Conservation (phyloP, 495 filamentous ascomycete species). For the Xylaria bambusicola region DNA sequence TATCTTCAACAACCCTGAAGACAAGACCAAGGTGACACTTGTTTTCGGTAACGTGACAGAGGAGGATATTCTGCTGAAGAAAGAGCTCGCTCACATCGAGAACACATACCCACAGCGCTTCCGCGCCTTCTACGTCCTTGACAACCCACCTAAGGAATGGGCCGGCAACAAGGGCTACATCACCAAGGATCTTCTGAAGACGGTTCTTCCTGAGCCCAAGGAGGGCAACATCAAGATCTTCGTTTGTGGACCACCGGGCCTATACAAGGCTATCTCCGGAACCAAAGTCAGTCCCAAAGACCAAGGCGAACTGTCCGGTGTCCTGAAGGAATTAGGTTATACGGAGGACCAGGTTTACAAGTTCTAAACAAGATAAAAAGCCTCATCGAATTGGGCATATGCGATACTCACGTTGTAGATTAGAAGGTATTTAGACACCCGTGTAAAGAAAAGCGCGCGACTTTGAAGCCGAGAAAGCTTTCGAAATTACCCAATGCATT, state of each 20-base stretch:
- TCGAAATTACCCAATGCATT: too few relatives aligned
- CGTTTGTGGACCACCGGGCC: conserved; percentile 80
- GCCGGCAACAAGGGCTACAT: conserved; percentile 73
- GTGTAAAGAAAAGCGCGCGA: conserved; percentile 6
- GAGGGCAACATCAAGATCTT: conserved; percentile 90
- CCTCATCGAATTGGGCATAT: background rate
- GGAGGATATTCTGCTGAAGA: conserved; percentile 85
- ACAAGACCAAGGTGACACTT: conserved; percentile 94
- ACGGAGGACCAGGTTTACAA: conserved; percentile 94
- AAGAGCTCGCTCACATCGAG: conserved; percentile 78
- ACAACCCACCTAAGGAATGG: conserved; percentile 84
- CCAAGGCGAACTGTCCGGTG: conserved; percentile 85
- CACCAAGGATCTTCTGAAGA: conserved; percentile 88
- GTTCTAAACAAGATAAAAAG: conserved; percentile 61
- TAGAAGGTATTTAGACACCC: conserved; percentile 1
- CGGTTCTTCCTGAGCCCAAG: conserved; percentile 86
- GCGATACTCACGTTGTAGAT: conserved; percentile 1
- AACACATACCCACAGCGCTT: conserved; percentile 93
- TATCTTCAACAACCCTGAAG: conserved; percentile 94
- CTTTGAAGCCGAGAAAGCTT: background rate
- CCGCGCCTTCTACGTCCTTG: conserved; percentile 84
- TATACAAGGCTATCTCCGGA: conserved; percentile 94
- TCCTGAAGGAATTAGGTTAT: conserved; percentile 90
- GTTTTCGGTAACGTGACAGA: conserved; percentile 86
- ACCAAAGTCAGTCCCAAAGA: conserved; percentile 84